Evolutionary conservation across 371 early-diverging fungal species (phyloP), one percentile per base, ranked within the genome.

Genomic region (Mortierella polycephala): DNA sequence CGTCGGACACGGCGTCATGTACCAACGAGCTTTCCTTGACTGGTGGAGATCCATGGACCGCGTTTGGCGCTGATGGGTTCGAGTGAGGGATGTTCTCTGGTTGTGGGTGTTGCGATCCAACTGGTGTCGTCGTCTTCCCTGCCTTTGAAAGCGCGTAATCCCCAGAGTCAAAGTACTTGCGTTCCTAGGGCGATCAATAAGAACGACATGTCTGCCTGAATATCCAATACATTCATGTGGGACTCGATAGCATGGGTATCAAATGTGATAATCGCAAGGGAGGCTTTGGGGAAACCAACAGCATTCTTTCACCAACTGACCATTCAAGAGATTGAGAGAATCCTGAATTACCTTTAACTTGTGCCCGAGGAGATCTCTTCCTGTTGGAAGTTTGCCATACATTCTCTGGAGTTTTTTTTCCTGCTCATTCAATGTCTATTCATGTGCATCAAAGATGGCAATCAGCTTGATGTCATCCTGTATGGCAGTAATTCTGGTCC

Each of bases 161-260:
- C 16, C 98, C 98, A 51, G 96, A 96, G 82, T 98, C 97, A 89
- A 98, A 98, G 87, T 96, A 98, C 82, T 97, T 96, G 74, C 98
- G 94, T 67, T 95, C 95, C 91, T 92, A 70, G 18, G n/a, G 39
- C 10, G 14, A 16, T 42, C 7, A 37, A 57, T 61, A 10, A 8
- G 2, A 40, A 39, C 11, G 13, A 56, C 14, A 49, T 23, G 46
- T 14, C 12, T n/a, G 47, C 47, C 47, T 14, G 16, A 30, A 30
- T 30, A 30, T 30, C 30, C 30, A 30, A n/a, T n/a, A n/a, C n/a
- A n/a, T n/a, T n/a, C n/a, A n/a, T n/a, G n/a, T n/a, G n/a, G n/a
- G n/a, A n/a, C n/a, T n/a, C n/a, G n/a, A n/a, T n/a, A n/a, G n/a
- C n/a, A n/a, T n/a, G n/a, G n/a, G n/a, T n/a, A n/a, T n/a, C n/a